These are phyloP conservation scores for Fragilaria radians DNA, from an alignment of 108 stramenopile genomes.

Conservation along the genomic window DNA sequence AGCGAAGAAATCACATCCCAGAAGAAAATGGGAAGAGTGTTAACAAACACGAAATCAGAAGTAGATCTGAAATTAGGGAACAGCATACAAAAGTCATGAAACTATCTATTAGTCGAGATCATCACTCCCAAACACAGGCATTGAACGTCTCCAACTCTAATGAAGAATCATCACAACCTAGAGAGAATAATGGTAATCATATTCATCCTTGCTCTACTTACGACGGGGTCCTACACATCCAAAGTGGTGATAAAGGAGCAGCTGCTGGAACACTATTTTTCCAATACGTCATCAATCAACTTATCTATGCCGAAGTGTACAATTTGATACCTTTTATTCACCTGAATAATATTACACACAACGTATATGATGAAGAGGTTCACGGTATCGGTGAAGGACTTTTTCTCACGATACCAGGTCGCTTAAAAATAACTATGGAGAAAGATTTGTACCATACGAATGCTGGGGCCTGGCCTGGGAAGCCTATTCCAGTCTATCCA, in stretches of 20 bases:
- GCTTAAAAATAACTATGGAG: constrained; percentile 13
- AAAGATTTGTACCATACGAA: constrained; percentile 22
- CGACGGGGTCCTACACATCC: constrained; percentile 25
- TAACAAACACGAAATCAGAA: no score
- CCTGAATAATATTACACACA: constrained; percentile 13
- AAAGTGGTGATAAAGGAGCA: constrained; percentile 16
- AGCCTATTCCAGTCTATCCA: neutral
- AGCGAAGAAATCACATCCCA: no score
- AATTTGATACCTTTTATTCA: constrained; percentile 38
- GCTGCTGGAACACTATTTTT: constrained; percentile 37
- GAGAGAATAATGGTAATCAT: no score
- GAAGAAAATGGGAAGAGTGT: no score
- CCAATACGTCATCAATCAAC: constrained; percentile 15
- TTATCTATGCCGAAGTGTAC: constrained; percentile 32
- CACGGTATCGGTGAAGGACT: constrained; percentile 13
- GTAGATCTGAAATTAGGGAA: no score
- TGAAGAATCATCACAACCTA: no score
- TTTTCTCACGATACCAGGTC: neutral
- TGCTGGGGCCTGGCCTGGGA: constrained; percentile 3
- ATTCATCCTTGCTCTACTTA: neutral
- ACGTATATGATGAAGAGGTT: constrained; percentile 25
- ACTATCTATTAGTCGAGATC: no score
- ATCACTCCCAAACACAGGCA: no score
- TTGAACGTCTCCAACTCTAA: no score
- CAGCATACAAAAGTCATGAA: no score